These are phyloP conservation scores for Talaromyces sp. DNA, from an alignment of 2,329 filamentous ascomycete species.

Conservation along the genomic window DNA sequence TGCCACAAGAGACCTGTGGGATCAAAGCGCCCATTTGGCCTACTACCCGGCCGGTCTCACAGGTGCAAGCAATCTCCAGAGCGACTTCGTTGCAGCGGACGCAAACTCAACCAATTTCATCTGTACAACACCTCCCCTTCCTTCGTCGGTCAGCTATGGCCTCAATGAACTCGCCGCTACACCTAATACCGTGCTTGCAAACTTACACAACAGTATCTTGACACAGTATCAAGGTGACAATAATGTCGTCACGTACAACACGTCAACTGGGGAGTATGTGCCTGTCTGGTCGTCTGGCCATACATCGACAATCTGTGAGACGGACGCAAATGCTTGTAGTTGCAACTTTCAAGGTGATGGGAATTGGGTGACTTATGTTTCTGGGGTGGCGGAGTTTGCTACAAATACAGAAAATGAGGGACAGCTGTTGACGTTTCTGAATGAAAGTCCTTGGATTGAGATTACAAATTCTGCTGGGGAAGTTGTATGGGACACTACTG, in stretches of 20 bases:
- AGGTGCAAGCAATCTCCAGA: conserved; percentile 9
- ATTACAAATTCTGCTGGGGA: conserved; percentile 7
- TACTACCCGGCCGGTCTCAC: conserved; percentile 15
- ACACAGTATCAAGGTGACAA: conserved; percentile 13
- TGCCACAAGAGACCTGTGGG: neutral
- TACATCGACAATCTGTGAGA: neutral
- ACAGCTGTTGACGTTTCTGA: conserved; percentile 10
- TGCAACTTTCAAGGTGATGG: conserved; percentile 10
- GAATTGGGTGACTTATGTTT: conserved; percentile 6
- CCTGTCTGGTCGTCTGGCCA: conserved; percentile 12
- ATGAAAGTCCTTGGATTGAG: conserved; percentile 13
- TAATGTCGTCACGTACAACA: conserved; percentile 15
- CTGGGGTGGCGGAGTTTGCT: neutral
- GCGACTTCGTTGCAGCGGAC: conserved; percentile 5
- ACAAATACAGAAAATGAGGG: neutral
- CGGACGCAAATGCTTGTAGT: neutral
- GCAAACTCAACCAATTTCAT: conserved; percentile 16
- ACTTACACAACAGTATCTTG: conserved; percentile 5
- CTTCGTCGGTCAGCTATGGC: conserved; percentile 4
- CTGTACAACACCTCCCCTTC: conserved; percentile 6
- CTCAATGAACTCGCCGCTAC: conserved; percentile 7
- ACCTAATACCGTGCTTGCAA: conserved; percentile 6
- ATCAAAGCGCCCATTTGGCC: conserved; percentile 5
- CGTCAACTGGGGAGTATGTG: conserved; percentile 4
- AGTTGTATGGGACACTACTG: conserved; percentile 12